Conservation (phyloP, 805 yeast genomes). For the Ascoidea rubescens region DNA sequence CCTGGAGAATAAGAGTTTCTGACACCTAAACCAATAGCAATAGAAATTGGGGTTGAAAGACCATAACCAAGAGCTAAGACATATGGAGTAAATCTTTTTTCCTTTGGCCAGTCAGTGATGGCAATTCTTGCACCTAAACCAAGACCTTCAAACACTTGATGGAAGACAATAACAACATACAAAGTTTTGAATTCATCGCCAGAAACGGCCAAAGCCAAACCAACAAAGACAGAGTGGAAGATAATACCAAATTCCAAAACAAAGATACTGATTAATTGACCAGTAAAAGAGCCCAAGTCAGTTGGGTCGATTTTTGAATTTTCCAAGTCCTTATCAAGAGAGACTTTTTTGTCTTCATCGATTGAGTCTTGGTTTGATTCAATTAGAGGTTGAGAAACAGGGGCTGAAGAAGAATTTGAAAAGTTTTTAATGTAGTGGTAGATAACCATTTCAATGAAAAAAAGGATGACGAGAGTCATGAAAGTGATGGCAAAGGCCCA, state of each 20-base stretch:
- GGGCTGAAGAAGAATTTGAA: background rate
- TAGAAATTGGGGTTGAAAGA: slow-evolving; percentile 52
- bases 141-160: slow-evolving; percentile 68
- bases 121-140: slow-evolving; percentile 66
- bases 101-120: slow-evolving; percentile 38
- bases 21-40: slow-evolving; percentile 69
- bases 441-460: background rate
- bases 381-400: background rate
- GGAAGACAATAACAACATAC: slow-evolving; percentile 55
- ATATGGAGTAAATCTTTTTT: slow-evolving; percentile 31
- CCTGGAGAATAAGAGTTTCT: slow-evolving; percentile 46
- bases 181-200: slow-evolving; percentile 56
- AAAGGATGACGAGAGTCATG: background rate
- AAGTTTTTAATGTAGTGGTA: background rate
- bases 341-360: background rate
- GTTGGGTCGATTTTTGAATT: background rate
- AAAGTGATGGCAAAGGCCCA: slow-evolving; percentile 26
- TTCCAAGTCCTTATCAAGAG: background rate
- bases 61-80: slow-evolving; percentile 34
- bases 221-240: slow-evolving; percentile 66
- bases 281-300: background rate
- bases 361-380: background rate
- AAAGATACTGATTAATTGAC: slow-evolving; percentile 30
- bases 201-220: slow-evolving; percentile 47
- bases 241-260: slow-evolving; percentile 60